Base-by-base conservation (phyloP, 108 stramenopile species). In the Fistulifera pelliculosa region DNA sequence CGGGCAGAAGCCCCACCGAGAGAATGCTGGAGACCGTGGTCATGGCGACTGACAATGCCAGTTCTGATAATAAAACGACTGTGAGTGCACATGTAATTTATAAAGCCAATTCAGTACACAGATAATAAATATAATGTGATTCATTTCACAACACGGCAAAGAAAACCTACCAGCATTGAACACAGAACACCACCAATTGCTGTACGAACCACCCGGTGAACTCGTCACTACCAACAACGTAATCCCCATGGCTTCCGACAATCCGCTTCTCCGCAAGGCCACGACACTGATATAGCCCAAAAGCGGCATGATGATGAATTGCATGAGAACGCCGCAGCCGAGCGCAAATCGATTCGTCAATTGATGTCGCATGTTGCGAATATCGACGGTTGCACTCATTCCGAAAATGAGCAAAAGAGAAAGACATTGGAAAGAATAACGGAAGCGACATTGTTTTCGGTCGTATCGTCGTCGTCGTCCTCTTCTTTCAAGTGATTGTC, bases 371-470 rank as follows among this genome's bases (percentile, higher is more conserved):
- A 83, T 49, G 57, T 74, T 68, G 26, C 71, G 47, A 16, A 82
- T 56, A 22, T 83, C 79, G 47, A 94, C 93, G 1, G 88, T 85
- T 16, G 83, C 93, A 11, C 81, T 74, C 68, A 94, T 69, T 23
- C 93, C 93, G 58, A 90, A 90, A 1, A 94, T 80, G 1, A 94
- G 69, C 41, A 85, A 66, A 94, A 94, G 28, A 94, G 69, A 22
- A 90, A 72, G 38, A 82, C 51, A 43, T 85, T 83, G 47, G 76
- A 66, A 1, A 69, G 38, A 14, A 62, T 27, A 28, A 57, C 60
- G 40, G n/a, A n/a, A n/a, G n/a, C n/a, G n/a, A n/a, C n/a, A n/a
- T n/a, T n/a, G n/a, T n/a, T n/a, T n/a, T n/a, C n/a, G n/a, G n/a
- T n/a, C n/a, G n/a, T n/a, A n/a, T n/a, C n/a, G n/a, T n/a, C n/a